Evolutionary conservation across 2,329 filamentous ascomycete genomes (phyloP), one percentile per base, ranked within the genome.

Genomic region (Aureobasidium sp.): DNA sequence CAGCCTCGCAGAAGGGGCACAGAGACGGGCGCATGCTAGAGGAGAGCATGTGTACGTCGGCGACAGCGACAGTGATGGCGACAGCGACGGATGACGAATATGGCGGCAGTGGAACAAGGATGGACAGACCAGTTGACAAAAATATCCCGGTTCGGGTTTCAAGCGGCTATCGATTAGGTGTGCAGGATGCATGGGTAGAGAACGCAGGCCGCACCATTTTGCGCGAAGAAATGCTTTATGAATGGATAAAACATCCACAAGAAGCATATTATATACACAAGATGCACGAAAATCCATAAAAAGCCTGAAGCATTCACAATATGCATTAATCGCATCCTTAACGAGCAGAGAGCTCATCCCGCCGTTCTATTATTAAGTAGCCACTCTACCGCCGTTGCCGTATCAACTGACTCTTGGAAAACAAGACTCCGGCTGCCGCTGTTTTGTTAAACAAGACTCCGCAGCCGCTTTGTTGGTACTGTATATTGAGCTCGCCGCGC

Each of bases 1-100:
- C 62, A 25, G 67, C 70, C 66, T 78, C 75, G 71, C 78, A 80
- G 63, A 78, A 74, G 9, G 75, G 75, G 65, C 78, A 80, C 2
- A 47, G 42, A 5, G 42, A 37, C 31, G 55, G 42, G 7, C 42
- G 55, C 55, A 58, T 58, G 2, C 22, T 55, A 25, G 52, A n/a
- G 15, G 52, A 20, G n/a, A 39, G 41, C 41, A 39, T 56, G 17
- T 57, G 27, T 47, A 29, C 3, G 25, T 11, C 14, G 22, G 53
- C 25, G 53, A 15, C 14, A 15, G 22, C 12, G 22, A 44, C 15
- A 27, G 53, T 42, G 53, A 36, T 41, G 9, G 39, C 42, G 55
- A 47, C 20, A n/a, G 37, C 20, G 51, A 55, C 37, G 42, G 27
- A 44, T 56, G 52, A 56, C 52, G 52, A 39, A 56, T 12, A 41